Evolutionary conservation across 345 rosid genomes (phyloP), one percentile per base, ranked within the genome.

Genomic region (Dipteronia sinensis): DNA sequence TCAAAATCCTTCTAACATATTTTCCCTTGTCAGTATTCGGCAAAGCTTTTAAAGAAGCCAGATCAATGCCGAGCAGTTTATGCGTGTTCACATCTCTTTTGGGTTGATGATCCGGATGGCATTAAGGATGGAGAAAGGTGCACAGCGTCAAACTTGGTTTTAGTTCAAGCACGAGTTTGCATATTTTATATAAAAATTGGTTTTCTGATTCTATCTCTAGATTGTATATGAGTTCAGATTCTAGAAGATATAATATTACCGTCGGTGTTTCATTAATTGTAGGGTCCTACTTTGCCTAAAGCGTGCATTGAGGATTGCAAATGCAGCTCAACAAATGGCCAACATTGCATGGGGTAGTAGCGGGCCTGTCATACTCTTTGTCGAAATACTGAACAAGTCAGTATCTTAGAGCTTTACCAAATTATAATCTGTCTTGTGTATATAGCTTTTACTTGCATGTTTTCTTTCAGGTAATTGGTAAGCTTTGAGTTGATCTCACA

Each of bases 11-110:
- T 64, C 44, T 76, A 40, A 55, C 65, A 17, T 7, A 49, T 79
- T 74, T 69, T 53, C 19, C 15, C 34, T 59, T 77, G 66, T 61
- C 90, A 94, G 97, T 93, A 93, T 79, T 91, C 98, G 31, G 98
- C 98, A 66, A 89, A 91, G 87, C 97, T 94, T 72, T 79, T 94
- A 73, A 93, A 91, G 91, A 94, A 93, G 91, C 93, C 94, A 78
- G 98, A 94, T 84, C 98, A 94, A 76, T 91, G 98, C 80, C 89
- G 97, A 89, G 98, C 98, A 1, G 97, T 93, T 74, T 94, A 88
- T 72, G 93, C 96, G 67, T 94, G 98, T 79, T 89, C 98, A 40
- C 98, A 93, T 83, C 97, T 94, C 72, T 94, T 95, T 74, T 95
- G 98, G 98, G 88, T 89, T 15, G 92, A 94, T 72, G 89, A 83